Percentiles rank a stretch among this genome's conserved stretches.
These are phyloP conservation scores for Rhynchospora tenuis DNA, from an alignment of 176 grass and related monocot species.

Conservation along the genomic window DNA sequence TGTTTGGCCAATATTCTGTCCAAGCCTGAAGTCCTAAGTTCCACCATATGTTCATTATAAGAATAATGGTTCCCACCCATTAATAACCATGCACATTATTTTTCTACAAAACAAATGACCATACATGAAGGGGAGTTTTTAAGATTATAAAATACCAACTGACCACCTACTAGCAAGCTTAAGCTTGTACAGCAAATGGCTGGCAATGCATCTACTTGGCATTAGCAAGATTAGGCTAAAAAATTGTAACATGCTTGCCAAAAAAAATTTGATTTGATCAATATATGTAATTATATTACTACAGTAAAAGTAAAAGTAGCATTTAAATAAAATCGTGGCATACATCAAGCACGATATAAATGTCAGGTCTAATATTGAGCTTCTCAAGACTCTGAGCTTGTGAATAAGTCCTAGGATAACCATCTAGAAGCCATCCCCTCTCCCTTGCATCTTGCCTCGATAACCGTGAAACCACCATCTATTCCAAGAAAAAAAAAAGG, in stretches of 20 bases:
- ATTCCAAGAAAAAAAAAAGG: slow-evolving; percentile 4
- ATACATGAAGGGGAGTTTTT: not conserved
- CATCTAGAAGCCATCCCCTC: slow-evolving; percentile 94
- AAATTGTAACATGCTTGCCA: not conserved
- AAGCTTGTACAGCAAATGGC: not conserved
- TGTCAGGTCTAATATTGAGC: slow-evolving; percentile 69
- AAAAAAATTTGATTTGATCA: not conserved
- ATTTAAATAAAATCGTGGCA: slow-evolving; percentile 27
- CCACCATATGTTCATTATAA: not conserved
- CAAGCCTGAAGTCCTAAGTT: not conserved
- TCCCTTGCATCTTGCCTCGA: slow-evolving; percentile 62
- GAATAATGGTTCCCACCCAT: not conserved
- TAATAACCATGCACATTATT: not conserved
- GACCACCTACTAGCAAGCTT: not conserved
- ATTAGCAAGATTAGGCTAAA: not conserved
- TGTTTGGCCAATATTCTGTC: not conserved
- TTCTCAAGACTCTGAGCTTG: slow-evolving; percentile 82
- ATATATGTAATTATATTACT: slow-evolving; percentile 3
- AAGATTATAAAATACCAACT: not conserved
- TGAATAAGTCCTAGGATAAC: slow-evolving; percentile 76
- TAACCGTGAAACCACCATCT: slow-evolving; percentile 80
- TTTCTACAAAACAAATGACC: not conserved
- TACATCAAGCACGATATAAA: slow-evolving; percentile 81
- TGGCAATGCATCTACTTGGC: not conserved
- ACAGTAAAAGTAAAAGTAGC: slow-evolving; percentile 8